phyloP scores from a whole-genome alignment of 2,329 filamentous ascomycete species.

The Plenodomus biglobosus region DNA sequence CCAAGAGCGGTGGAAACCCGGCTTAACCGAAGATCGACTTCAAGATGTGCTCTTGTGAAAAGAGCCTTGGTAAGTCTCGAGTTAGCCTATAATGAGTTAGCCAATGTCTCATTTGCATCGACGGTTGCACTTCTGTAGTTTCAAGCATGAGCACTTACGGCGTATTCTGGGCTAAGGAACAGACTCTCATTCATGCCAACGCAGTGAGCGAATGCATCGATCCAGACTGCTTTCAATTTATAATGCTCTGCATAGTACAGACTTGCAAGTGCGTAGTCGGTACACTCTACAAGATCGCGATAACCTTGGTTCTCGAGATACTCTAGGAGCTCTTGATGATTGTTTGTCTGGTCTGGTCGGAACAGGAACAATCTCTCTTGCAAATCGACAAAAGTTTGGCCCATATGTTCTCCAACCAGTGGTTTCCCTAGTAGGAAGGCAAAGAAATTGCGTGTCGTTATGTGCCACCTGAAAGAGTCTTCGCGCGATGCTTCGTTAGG shows the following conservation, averaged over 20 bases:
- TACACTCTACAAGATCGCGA: constrained; percentile 64
- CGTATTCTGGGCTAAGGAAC: constrained; percentile 59
- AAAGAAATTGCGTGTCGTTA: constrained; percentile 74
- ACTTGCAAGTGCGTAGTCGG: constrained; percentile 68
- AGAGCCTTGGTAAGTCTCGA: constrained; percentile 63
- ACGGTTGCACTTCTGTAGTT: neutral
- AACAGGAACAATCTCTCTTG: constrained; percentile 66
- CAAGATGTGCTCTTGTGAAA: constrained; percentile 62
- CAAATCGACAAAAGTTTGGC: constrained; percentile 64
- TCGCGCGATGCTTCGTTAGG: constrained; percentile 57
- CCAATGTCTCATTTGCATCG: neutral
- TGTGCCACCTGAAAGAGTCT: constrained; percentile 63
- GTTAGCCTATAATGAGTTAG: constrained; percentile 31
- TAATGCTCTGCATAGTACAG: constrained; percentile 69
- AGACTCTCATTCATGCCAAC: constrained; percentile 72
- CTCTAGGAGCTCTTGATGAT: constrained; percentile 61
- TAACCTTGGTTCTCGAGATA: constrained; percentile 74
- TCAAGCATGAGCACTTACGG: constrained; percentile 49
- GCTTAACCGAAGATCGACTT: constrained; percentile 66
- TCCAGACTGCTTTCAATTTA: constrained; percentile 65
- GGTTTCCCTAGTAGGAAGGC: constrained; percentile 68
- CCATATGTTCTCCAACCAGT: constrained; percentile 68
- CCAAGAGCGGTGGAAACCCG: constrained; percentile 61
- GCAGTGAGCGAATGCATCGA: constrained; percentile 74
- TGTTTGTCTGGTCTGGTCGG: constrained; percentile 57